Percentiles rank a stretch among this genome's conserved stretches.
These are phyloP conservation scores for Penicillium lagena DNA, from an alignment of 495 filamentous ascomycete genomes.

Conservation along the genomic window DNA sequence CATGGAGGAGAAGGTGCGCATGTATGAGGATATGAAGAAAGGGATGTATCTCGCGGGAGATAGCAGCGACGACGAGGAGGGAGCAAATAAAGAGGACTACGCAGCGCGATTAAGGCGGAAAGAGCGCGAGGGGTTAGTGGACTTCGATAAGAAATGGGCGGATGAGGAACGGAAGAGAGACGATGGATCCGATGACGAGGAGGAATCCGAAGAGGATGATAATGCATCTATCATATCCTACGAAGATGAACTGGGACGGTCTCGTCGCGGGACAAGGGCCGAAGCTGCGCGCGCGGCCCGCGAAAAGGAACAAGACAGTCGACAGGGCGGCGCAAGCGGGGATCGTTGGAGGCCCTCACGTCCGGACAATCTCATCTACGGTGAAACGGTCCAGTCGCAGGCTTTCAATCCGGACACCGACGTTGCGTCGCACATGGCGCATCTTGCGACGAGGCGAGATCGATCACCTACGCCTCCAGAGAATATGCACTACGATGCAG, in stretches of 20 bases:
- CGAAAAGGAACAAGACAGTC: conserved; percentile 32
- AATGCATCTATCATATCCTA: conserved; percentile 67
- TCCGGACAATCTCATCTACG: conserved; percentile 71
- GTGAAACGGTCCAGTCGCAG: conserved; percentile 69
- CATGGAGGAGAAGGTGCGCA: conserved; percentile 79
- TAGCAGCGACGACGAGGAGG: conserved; percentile 42
- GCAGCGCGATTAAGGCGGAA: conserved; percentile 26
- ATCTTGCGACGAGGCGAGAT: conserved; percentile 68
- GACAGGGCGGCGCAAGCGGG: conserved; percentile 27
- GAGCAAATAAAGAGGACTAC: conserved; percentile 16
- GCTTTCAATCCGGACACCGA: conserved; percentile 70
- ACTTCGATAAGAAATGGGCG: conserved; percentile 94
- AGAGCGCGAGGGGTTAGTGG: conserved; percentile 58
- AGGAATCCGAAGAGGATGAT: conserved; percentile 30
- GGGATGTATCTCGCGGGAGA: conserved; percentile 43
- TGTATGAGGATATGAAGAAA: conserved; percentile 81
- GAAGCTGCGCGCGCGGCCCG: conserved; percentile 54
- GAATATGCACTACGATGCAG: conserved; percentile 77
- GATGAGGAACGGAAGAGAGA: conserved; percentile 46
- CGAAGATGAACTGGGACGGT: conserved; percentile 84
- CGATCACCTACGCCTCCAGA: conserved; percentile 69
- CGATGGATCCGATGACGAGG: conserved; percentile 26
- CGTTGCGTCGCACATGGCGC: conserved; percentile 58
- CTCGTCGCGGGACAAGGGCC: conserved; percentile 56
- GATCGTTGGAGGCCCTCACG: conserved; percentile 53